Evolutionary conservation across 2,329 filamentous ascomycete species (phyloP), one percentile per base, ranked within the genome.

Genomic region (Akanthomyces uredinophilus): DNA sequence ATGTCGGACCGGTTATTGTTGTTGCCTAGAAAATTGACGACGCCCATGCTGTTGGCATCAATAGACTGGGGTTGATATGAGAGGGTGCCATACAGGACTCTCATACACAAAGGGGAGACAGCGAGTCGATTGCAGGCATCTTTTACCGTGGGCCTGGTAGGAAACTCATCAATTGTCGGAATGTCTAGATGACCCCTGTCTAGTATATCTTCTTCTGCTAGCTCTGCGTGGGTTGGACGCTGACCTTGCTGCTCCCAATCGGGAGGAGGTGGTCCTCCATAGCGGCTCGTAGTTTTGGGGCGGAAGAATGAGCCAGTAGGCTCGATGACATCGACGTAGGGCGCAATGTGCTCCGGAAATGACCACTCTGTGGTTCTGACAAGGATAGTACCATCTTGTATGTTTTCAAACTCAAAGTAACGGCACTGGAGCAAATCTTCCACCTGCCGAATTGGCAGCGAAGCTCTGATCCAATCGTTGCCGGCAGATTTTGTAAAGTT

Each of bases 1-100:
- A 64, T 61, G 22, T 64, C 62, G 14, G 62, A 64, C 3, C 62
- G 44, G 24, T 64, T 64, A 22, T 64, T 64, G 20, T 64, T 64
- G 51, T 64, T 64, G 37, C 63, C 63, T 27, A 64, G 24, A 16
- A 62, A 64, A 22, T 62, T 62, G 20, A 62, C 59, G 3, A 64
- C 43, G 29, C 60, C 63, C 35, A 64, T 57, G 27, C 54, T 54
- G 60, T 64, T 64, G 24, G 24, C 37, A 5, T 10, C 44, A 22
- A 27, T 44, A 6, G 62, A 61, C 20, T 39, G 52, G 2, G 63
- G 49, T 49, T 20, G 14, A 27, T 64, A 64, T 5, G 44, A 47
- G 2, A 58, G 37, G 2, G 54, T 62, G 47, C 59, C 59, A 47
- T 64, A 64, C 7, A 64, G 49, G 13, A 62, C 60, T 14, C 63